Percentiles rank a stretch among this genome's conserved stretches.
phyloP scores from a whole-genome alignment of 2,329 filamentous ascomycete species.

The Plenodomus lindquistii region DNA sequence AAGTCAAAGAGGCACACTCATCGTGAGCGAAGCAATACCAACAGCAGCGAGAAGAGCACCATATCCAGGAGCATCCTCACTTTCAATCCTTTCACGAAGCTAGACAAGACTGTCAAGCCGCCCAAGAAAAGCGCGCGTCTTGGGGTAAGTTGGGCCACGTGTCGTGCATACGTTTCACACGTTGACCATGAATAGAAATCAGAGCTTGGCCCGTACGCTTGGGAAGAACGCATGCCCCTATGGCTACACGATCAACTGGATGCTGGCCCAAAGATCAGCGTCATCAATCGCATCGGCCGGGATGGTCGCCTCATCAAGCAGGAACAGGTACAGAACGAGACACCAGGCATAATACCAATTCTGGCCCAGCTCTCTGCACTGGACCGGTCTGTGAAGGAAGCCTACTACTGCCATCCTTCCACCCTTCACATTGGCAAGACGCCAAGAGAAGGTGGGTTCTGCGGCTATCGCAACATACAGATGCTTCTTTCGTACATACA shows the following conservation, averaged over 20 bases:
- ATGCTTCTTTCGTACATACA: constrained; percentile 83
- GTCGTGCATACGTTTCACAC: not conserved
- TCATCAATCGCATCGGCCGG: constrained; percentile 47
- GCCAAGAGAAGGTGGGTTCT: constrained; percentile 86
- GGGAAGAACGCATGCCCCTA: constrained; percentile 51
- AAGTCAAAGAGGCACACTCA: constrained; percentile 27
- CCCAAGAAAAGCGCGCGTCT: constrained; percentile 38
- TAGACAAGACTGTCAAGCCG: constrained; percentile 31
- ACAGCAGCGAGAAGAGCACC: constrained; percentile 40
- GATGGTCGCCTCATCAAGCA: constrained; percentile 49
- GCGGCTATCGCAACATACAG: constrained; percentile 93
- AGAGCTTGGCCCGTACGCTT: constrained; percentile 54
- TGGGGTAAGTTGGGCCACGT: constrained; percentile 32
- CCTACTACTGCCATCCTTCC: constrained; percentile 77
- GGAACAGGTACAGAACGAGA: constrained; percentile 50
- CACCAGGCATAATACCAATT: constrained; percentile 50
- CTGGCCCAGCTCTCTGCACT: constrained; percentile 58
- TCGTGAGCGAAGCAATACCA: constrained; percentile 30
- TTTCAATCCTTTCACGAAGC: constrained; percentile 39
- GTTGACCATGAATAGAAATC: constrained; percentile 39
- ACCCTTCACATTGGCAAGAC: constrained; percentile 80
- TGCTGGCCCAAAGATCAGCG: constrained; percentile 45
- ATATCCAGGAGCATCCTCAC: constrained; percentile 39
- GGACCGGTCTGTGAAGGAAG: constrained; percentile 66
- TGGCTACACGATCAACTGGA: constrained; percentile 48